Evolutionary conservation across 768 basidiomycete genomes (phyloP).

Genomic region (Russula sp.): DNA sequence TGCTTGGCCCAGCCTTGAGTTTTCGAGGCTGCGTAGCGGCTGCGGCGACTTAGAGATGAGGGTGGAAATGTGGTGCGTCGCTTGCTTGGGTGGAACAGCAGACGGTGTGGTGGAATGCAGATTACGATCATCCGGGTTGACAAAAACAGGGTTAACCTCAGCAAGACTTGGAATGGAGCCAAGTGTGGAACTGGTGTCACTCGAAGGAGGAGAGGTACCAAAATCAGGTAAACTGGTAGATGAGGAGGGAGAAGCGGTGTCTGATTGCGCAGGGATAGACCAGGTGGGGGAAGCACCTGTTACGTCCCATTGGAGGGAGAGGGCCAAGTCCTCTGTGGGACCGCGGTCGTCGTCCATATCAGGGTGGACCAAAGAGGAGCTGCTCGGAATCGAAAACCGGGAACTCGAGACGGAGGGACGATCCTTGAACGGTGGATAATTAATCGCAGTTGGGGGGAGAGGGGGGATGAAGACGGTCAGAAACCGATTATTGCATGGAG

Average conservation of each 20-base stretch:
- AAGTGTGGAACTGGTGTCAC: constrained; percentile 32
- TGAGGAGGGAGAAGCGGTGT: constrained; percentile 35
- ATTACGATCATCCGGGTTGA: constrained; percentile 36
- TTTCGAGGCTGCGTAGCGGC: too few relatives aligned
- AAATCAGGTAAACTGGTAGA: constrained; percentile 36
- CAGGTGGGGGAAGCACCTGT: constrained; percentile 34
- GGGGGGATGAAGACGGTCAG: constrained; percentile 8
- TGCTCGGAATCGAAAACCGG: constrained; percentile 39
- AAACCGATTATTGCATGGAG: not conserved
- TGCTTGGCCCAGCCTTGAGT: too few relatives aligned
- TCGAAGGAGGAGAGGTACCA: constrained; percentile 35
- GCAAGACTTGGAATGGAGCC: constrained; percentile 28
- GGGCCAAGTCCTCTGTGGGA: constrained; percentile 25
- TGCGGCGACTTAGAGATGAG: too few relatives aligned
- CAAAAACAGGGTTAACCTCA: constrained; percentile 29
- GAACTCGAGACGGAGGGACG: constrained; percentile 29
- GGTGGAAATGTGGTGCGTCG: too few relatives aligned
- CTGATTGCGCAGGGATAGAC: constrained; percentile 33
- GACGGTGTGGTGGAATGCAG: constrained; percentile 36
- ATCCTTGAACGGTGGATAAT: constrained; percentile 25
- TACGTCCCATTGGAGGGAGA: constrained; percentile 33
- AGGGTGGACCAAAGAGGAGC: constrained; percentile 48
- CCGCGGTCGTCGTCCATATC: constrained; percentile 54
- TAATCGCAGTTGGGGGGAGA: constrained; percentile 24
- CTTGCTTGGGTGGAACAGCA: constrained; percentile 35